Evolutionary conservation across 2,329 filamentous ascomycete species (phyloP).

Genomic region (Ampelomyces quisqualis): DNA sequence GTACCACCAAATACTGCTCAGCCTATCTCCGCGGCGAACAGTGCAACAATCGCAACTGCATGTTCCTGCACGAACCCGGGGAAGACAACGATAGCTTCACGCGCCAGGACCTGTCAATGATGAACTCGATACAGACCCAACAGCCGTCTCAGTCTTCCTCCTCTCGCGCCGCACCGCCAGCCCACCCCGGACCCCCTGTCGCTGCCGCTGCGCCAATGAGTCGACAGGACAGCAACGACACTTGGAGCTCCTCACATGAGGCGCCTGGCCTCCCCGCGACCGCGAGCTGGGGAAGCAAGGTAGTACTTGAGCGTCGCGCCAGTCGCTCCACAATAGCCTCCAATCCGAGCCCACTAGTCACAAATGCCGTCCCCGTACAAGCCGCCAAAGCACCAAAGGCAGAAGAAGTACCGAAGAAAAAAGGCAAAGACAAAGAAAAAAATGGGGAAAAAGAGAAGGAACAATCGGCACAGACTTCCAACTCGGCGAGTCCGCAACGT

Average conservation of each 20-base stretch:
- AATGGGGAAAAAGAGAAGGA: conserved; percentile 27
- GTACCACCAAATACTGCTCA: conserved; percentile 98
- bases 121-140: conserved; percentile 85
- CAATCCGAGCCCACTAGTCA: conserved; percentile 73
- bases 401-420: conserved; percentile 35
- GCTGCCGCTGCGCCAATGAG: conserved; percentile 64
- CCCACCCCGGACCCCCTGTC: conserved; percentile 52
- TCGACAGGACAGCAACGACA: conserved; percentile 76
- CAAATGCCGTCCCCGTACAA: conserved; percentile 48
- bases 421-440: conserved; percentile 30
- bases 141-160: conserved; percentile 62
- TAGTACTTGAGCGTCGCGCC: conserved; percentile 66
- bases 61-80: conserved; percentile 97
- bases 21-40: conserved; percentile 92
- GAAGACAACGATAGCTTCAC: conserved; percentile 97
- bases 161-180: conserved; percentile 54
- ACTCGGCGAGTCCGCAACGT: conserved; percentile 28
- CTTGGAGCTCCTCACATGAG: conserved; percentile 61
- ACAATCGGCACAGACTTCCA: conserved; percentile 28
- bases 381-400: conserved; percentile 30
- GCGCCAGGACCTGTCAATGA: conserved; percentile 87
- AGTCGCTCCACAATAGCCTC: conserved; percentile 81
- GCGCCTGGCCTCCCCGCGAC: conserved; percentile 89
- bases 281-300: conserved; percentile 84
- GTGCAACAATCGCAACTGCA: conserved; percentile 94